Percentiles rank a stretch among this genome's conserved stretches.
Evolutionary conservation across 176 grass and related monocot species (phyloP).

Genomic region (Carex parvula): DNA sequence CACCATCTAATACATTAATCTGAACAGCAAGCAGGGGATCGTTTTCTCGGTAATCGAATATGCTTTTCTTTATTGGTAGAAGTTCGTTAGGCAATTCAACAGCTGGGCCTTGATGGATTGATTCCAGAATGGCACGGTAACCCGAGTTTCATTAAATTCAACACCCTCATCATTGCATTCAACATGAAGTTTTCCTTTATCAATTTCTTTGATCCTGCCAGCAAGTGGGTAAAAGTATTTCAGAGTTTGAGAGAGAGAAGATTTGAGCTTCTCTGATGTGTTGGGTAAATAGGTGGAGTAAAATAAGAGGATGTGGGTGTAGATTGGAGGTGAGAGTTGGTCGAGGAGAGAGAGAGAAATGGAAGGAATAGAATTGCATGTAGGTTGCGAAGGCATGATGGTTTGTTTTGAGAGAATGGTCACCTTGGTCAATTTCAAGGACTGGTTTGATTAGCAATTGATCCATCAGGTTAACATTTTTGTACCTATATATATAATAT

Average conservation of each 20-base stretch:
- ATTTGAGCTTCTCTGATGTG: neutral
- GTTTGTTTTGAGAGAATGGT: neutral
- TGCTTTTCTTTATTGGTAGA: neutral
- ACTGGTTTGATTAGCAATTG: neutral
- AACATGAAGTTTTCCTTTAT: neutral
- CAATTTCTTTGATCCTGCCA: conserved; percentile 1
- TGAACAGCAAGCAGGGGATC: neutral
- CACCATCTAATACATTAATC: neutral
- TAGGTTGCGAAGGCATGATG: neutral
- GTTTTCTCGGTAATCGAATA: neutral
- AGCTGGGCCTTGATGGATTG: neutral
- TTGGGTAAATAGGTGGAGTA: neutral
- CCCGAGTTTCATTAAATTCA: neutral
- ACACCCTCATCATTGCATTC: neutral
- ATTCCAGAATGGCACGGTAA: neutral
- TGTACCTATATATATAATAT: neutral
- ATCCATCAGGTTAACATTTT: neutral
- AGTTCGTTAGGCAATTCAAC: neutral
- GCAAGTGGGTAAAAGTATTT: conserved; percentile 1
- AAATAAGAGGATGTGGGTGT: conserved; percentile 7
- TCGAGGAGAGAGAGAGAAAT: neutral
- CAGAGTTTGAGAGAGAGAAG: neutral
- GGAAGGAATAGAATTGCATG: neutral
- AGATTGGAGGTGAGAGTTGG: neutral
- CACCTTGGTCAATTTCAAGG: neutral